Evolutionary conservation across 2,329 filamentous ascomycete species (phyloP), one percentile per base, ranked within the genome.

Genomic region (Beauveria brongniartii): DNA sequence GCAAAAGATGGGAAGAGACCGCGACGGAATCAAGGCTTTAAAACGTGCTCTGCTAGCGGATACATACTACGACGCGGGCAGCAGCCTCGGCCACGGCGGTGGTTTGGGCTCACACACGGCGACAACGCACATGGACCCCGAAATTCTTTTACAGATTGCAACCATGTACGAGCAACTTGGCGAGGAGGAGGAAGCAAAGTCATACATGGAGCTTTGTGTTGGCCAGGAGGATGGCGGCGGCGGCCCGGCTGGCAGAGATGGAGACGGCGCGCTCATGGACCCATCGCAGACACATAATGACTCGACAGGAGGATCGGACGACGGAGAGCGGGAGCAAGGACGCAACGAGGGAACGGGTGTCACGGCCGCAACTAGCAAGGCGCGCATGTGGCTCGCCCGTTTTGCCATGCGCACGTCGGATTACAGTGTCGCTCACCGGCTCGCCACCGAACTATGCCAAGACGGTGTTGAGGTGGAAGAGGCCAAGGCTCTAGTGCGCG

Each of bases 401-500:
- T 89, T 87, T 76, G 89, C 91, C 14, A 89, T 96, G 76, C 82
- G 84, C 43, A 83, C 82, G 12, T 86, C 86, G 44, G 91, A 96
- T 72, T 90, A 90, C 67, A 79, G 81, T 37, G 83, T 89, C 22
- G 91, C 91, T 4, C 89, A 89, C 74, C 85, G 91, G 64, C 77
- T 97, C 47, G 92, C 92, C 0, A 91, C 88, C 63, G 94, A 99
- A 74, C 78, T 99, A 51, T 97, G 92, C 71, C 91, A 97, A 74
- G 94, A 99, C 73, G 94, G 94, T 0, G 87, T 95, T 28, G 94
- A 97, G 74, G 91, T 97, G 2, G 94, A 99, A 72, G 94, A 99
- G 74, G 94, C 94, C 30, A 97, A 97, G 76, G 91, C 92, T 3
- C 77, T 97, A 67, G 89, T 96, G 64, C 83, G 91, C 63, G 93